Percentiles rank a stretch among this genome's conserved stretches.
These are phyloP conservation scores for Penicillium crustosum DNA, from an alignment of 2,329 filamentous ascomycete genomes.

Conservation along the genomic window DNA sequence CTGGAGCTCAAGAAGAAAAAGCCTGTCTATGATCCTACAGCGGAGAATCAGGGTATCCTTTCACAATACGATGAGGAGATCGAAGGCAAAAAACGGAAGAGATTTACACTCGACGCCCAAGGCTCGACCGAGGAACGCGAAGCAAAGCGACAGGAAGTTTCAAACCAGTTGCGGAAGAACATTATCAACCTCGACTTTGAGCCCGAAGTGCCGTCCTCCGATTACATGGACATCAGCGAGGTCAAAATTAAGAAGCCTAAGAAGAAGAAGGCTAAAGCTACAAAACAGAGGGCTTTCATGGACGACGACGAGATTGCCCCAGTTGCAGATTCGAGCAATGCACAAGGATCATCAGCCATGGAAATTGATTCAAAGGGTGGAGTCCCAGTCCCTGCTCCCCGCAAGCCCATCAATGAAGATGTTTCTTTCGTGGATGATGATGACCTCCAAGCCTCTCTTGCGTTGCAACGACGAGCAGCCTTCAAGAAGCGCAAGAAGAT, in stretches of 20 bases:
- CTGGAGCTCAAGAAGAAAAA: constrained; percentile 88
- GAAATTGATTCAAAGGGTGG: constrained; percentile 66
- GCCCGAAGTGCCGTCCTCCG: constrained; percentile 68
- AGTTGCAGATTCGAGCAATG: constrained; percentile 32
- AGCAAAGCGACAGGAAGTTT: constrained; percentile 53
- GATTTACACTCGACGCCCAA: constrained; percentile 79
- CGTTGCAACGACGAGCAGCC: constrained; percentile 76
- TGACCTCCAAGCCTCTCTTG: constrained; percentile 81
- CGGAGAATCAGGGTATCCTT: constrained; percentile 68
- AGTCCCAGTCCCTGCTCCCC: constrained; percentile 42
- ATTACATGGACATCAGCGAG: constrained; percentile 83
- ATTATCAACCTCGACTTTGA: constrained; percentile 74
- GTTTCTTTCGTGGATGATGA: constrained; percentile 84
- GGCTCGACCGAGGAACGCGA: constrained; percentile 66
- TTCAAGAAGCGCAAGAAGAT: constrained; percentile 90
- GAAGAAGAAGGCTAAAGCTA: constrained; percentile 76
- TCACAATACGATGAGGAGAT: constrained; percentile 97
- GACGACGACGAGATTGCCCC: constrained; percentile 61
- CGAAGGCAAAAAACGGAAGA: constrained; percentile 81
- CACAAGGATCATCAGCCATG: constrained; percentile 59
- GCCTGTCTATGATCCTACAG: constrained; percentile 81
- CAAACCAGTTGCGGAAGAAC: constrained; percentile 64
- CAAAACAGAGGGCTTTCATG: constrained; percentile 63
- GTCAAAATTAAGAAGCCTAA: constrained; percentile 94
- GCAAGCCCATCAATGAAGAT: constrained; percentile 66